Conservation (phyloP, 495 filamentous ascomycete genomes). For the Aspergillus kassunensis region DNA sequence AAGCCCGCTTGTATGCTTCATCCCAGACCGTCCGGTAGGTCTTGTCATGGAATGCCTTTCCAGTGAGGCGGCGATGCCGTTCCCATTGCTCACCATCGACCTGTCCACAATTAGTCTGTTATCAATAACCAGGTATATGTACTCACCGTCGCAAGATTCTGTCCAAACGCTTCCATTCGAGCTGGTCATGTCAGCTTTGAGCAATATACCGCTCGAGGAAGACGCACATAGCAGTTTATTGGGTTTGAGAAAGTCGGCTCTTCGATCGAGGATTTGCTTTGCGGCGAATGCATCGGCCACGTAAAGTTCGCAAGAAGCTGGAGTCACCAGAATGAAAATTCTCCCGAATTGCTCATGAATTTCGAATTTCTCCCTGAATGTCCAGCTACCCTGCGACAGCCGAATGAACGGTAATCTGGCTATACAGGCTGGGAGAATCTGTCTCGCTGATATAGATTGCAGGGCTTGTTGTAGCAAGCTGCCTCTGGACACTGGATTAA, state of each 20-base stretch:
- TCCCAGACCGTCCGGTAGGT: slow-evolving; percentile 3
- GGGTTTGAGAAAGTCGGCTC: slow-evolving; percentile 7
- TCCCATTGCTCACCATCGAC: slow-evolving; percentile 10
- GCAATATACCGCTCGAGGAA: background rate
- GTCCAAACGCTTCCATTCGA: slow-evolving; percentile 1
- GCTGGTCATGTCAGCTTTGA: too few relatives aligned
- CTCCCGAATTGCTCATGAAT: background rate
- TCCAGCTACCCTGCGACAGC: background rate
- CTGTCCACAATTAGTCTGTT: background rate
- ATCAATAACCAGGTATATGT: background rate
- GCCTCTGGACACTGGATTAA: background rate
- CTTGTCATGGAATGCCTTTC: slow-evolving; percentile 1
- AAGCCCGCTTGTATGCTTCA: background rate
- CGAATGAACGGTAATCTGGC: background rate
- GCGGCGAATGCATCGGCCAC: slow-evolving; percentile 4
- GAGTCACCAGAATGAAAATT: slow-evolving; percentile 4
- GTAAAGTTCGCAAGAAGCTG: background rate
- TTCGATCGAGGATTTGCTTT: slow-evolving; percentile 2
- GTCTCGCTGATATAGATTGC: background rate
- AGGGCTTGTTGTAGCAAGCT: background rate
- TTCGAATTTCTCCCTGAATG: slow-evolving; percentile 6
- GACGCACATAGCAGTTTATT: background rate
- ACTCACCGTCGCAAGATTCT: slow-evolving; percentile 6
- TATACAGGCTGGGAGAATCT: background rate
- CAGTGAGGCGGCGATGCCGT: slow-evolving; percentile 4